phyloP scores from a whole-genome alignment of 108 stramenopile genomes.

The Cyclotella baltica region DNA sequence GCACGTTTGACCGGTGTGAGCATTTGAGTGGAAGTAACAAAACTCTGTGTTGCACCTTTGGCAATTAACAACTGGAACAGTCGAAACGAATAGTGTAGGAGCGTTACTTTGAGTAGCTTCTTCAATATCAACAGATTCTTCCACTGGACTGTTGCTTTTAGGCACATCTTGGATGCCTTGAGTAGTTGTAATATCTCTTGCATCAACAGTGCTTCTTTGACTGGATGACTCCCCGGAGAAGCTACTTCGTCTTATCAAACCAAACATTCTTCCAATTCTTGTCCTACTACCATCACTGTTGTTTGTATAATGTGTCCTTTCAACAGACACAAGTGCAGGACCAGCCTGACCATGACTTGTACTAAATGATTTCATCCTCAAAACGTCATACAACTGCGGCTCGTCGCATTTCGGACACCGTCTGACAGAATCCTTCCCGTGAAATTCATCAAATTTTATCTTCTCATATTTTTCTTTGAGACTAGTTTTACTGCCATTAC shows the following conservation, averaged over 20 bases:
- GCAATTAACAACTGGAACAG: conserved; percentile 46
- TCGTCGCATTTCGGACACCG: conserved; percentile 57
- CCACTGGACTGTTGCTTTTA: neutral
- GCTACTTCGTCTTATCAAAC: neutral
- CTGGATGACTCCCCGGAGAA: neutral
- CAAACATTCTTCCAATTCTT: conserved; percentile 10
- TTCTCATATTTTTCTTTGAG: conserved; percentile 49
- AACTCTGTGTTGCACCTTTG: conserved; percentile 46
- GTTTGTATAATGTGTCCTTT: neutral
- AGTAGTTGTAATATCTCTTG: neutral
- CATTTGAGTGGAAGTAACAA: conserved; percentile 67
- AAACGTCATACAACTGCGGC: conserved; percentile 45
- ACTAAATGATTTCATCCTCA: conserved; percentile 31
- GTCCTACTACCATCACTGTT: neutral
- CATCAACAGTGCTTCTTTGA: neutral
- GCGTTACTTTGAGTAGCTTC: neutral
- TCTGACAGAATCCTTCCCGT: conserved; percentile 54
- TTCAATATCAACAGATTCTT: neutral
- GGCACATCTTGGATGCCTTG: too few relatives aligned
- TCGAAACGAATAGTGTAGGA: conserved; percentile 19
- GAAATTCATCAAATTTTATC: conserved; percentile 45
- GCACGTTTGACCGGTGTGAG: conserved; percentile 54
- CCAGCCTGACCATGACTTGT: neutral
- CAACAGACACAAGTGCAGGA: neutral
- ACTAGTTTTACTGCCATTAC: neutral